A percentile compares a stretch with the other conserved stretches of the same genome.
These are phyloP conservation scores for Chondrostereum purpureum DNA, from an alignment of 1,284 basidiomycete genomes.

Conservation along the genomic window DNA sequence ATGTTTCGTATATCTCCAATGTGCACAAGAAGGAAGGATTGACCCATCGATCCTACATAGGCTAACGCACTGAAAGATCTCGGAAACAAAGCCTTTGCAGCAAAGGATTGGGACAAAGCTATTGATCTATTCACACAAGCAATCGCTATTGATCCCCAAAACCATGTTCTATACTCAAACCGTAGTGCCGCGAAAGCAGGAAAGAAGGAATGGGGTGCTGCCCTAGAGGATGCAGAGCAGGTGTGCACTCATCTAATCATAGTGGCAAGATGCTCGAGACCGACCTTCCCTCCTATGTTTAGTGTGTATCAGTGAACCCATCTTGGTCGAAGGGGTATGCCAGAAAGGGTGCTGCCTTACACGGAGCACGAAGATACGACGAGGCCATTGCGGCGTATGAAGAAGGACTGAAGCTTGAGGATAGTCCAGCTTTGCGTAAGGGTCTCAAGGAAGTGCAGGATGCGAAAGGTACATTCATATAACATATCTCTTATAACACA, in stretches of 20 bases:
- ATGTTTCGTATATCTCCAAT: no score
- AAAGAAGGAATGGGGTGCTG: slow-evolving; percentile 71
- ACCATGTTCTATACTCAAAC: slow-evolving; percentile 92
- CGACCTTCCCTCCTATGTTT: slow-evolving; percentile 7
- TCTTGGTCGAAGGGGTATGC: slow-evolving; percentile 90
- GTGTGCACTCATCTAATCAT: slow-evolving; percentile 40
- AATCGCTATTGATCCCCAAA: slow-evolving; percentile 75
- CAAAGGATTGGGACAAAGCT: slow-evolving; percentile 88
- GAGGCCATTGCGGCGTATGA: slow-evolving; percentile 84
- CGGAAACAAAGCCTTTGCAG: slow-evolving; percentile 94
- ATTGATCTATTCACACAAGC: slow-evolving; percentile 86
- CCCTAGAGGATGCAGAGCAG: slow-evolving; percentile 88
- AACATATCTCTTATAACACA: no score
- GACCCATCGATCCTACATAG: slow-evolving; percentile 20
- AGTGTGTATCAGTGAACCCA: slow-evolving; percentile 77
- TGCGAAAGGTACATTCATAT: slow-evolving; percentile 59
- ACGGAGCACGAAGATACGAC: slow-evolving; percentile 74
- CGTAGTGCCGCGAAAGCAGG: slow-evolving; percentile 86
- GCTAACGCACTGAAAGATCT: slow-evolving; percentile 76
- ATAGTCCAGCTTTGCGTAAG: slow-evolving; percentile 77
- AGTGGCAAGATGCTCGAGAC: no score
- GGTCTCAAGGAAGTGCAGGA: slow-evolving; percentile 84
- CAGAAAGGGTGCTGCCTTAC: slow-evolving; percentile 92
- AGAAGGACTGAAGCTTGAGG: slow-evolving; percentile 75
- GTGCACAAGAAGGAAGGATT: background rate